These are phyloP conservation scores for Raddia guianensis DNA, from an alignment of 176 grass and related monocot species.

Conservation along the genomic window DNA sequence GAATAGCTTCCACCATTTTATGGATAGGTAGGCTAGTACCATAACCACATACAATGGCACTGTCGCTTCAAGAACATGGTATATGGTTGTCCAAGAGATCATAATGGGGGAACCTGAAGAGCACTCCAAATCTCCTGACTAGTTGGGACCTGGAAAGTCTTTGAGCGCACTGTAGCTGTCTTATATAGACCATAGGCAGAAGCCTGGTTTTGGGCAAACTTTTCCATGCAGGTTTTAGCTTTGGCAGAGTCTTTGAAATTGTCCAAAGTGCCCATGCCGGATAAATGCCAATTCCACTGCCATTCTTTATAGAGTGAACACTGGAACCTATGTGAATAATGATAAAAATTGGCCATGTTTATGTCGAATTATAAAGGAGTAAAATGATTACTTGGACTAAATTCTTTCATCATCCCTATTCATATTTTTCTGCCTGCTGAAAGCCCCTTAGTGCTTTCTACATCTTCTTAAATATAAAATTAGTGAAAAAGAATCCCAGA, in stretches of 20 bases:
- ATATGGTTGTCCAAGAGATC: conserved; percentile 73
- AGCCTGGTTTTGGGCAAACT: conserved; percentile 43
- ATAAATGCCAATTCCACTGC: conserved; percentile 7
- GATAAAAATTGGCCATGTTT: conserved; percentile 23
- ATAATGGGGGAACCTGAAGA: conserved; percentile 62
- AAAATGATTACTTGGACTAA: conserved; percentile 50
- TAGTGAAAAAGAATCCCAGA: conserved; percentile 26
- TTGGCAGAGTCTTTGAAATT: conserved; percentile 46
- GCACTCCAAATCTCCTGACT: conserved; percentile 46
- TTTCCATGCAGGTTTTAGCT: conserved; percentile 49
- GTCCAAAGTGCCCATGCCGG: conserved; percentile 48
- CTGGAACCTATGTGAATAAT: conserved; percentile 35
- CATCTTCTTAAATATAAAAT: conserved; percentile 36
- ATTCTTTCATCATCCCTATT: conserved; percentile 38
- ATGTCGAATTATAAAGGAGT: conserved; percentile 32
- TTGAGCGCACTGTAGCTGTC: conserved; percentile 40
- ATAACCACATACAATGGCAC: conserved; percentile 79
- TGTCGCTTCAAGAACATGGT: conserved; percentile 81
- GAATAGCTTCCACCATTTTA: conserved; percentile 91
- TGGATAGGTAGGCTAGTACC: conserved; percentile 89
- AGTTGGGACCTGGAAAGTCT: conserved; percentile 43
- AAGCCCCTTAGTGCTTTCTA: conserved; percentile 29
- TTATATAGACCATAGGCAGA: conserved; percentile 56
- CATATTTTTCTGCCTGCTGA: conserved; percentile 42
- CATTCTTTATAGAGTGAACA: conserved; percentile 34